Conservation (phyloP, 2,329 filamentous ascomycete species). For the Apiospora saccharicola region DNA sequence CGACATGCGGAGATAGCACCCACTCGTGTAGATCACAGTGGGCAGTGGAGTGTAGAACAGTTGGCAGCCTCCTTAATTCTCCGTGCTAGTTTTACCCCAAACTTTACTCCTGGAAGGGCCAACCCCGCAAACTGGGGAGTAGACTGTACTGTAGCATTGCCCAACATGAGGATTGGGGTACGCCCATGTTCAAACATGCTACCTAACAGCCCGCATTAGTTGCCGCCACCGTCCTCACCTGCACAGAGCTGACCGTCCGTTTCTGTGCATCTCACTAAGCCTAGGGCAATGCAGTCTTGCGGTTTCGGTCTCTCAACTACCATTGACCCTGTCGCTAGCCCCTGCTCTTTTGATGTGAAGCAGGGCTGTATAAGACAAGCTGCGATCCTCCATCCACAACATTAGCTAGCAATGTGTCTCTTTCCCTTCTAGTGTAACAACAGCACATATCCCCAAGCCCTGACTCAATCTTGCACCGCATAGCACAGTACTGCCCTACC, state of each 20-base stretch:
- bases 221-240: background rate
- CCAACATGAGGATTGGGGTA: too few relatives aligned
- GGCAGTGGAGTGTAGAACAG: background rate
- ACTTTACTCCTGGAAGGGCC: background rate
- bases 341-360: background rate
- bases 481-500: background rate
- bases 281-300: background rate
- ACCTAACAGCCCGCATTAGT: background rate
- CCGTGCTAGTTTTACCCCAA: slow-evolving; percentile 6
- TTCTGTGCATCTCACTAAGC: background rate
- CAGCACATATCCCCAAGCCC: background rate
- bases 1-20: background rate
- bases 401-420: background rate
- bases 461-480: background rate
- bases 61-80: background rate
- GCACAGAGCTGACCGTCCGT: background rate
- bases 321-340: background rate
- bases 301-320: background rate
- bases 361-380: background rate
- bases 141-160: too few relatives aligned
- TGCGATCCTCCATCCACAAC: background rate
- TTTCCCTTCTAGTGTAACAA: background rate
- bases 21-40: background rate
- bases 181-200: slow-evolving; percentile 4
- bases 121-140: background rate